Evolutionary conservation across 345 rosid genomes (phyloP), one percentile per base, ranked within the genome.

Genomic region (Hypericum androsaemum): DNA sequence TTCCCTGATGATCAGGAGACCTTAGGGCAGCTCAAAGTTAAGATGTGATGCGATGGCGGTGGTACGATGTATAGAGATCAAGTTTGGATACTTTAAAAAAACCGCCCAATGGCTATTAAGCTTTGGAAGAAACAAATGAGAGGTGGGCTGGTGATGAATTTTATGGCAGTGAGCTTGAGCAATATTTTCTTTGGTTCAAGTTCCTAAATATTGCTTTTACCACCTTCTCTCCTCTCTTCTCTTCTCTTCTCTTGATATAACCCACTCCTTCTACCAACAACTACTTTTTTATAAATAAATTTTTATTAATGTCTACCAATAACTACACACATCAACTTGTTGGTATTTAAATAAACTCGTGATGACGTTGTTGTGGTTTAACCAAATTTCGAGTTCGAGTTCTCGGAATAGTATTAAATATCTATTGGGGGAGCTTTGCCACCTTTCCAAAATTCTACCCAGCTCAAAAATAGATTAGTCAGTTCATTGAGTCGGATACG

Each of bases 181-280:
- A 45, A 13, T 9, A 51, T n/a, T 43, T 49, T 52, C 59, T 61
- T 52, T 49, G 76, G 75, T 77, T 78, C 95, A 80, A 82, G 80
- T 84, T 79, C 78, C 90, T 70, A 77, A 71, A 74, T 56, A 51
- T 22, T 22, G 32, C 32, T 22, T 22, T 22, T 22, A 22, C 32
- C 32, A 1, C 32, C 4, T 4, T 22, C 32, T 22, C 32, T 22
- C 32, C 4, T 22, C 32, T 22, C 32, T 1, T 22, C 32, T 22
- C 32, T 59, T 54, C 41, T 47, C 46, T 43, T 28, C 49, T 39
- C 32, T 53, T 39, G 28, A 41, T 65, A 42, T 59, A 3, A 60
- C 8, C 35, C 52, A 37, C 60, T 63, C 47, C 60, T 58, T 36
- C 45, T 39, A n/a, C n/a, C n/a, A n/a, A n/a, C n/a, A n/a, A n/a